Percentiles rank a stretch among this genome's conserved stretches.
phyloP scores from a whole-genome alignment of 768 basidiomycete genomes.

The Podaxis pistillaris region DNA sequence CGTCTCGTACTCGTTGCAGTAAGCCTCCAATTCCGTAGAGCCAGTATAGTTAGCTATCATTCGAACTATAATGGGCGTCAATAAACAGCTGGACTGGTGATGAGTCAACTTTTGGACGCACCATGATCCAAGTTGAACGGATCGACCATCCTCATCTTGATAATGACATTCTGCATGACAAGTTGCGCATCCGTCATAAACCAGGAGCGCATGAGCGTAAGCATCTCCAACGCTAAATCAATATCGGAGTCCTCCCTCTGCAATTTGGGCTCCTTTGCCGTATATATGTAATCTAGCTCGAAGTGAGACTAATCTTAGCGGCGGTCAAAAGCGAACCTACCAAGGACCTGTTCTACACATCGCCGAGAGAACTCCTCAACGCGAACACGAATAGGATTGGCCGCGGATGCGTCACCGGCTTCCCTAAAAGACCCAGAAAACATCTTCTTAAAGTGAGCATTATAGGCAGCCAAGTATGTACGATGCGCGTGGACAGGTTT shows the following conservation, averaged over 20 bases:
- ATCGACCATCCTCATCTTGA: conserved; percentile 22
- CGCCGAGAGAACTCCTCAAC: conserved; percentile 17
- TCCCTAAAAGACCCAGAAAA: conserved; percentile 29
- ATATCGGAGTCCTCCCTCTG: conserved; percentile 11
- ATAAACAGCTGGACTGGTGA: background rate
- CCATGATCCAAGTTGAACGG: conserved; percentile 28
- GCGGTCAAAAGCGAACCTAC: conserved; percentile 19
- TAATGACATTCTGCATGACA: conserved; percentile 13
- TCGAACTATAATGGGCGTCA: conserved; percentile 22
- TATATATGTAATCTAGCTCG: conserved; percentile 32
- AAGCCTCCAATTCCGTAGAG: conserved; percentile 22
- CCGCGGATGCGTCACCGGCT: conserved; percentile 16
- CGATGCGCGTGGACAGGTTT: conserved; percentile 34
- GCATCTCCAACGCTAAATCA: conserved; percentile 14
- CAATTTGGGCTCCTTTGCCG: conserved; percentile 16
- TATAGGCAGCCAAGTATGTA: conserved; percentile 34
- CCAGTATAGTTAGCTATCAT: conserved; percentile 17
- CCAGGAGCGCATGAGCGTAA: conserved; percentile 13
- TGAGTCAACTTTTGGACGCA: conserved; percentile 17
- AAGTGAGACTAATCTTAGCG: background rate
- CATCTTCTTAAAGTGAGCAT: conserved; percentile 28
- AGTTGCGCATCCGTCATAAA: conserved; percentile 1
- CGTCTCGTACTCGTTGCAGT: conserved; percentile 27
- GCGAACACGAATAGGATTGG: conserved; percentile 13
- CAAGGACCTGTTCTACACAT: conserved; percentile 27